Evolutionary conservation across 2,329 filamentous ascomycete genomes (phyloP), one percentile per base, ranked within the genome.

Genomic region (Sporothrix protearum): DNA sequence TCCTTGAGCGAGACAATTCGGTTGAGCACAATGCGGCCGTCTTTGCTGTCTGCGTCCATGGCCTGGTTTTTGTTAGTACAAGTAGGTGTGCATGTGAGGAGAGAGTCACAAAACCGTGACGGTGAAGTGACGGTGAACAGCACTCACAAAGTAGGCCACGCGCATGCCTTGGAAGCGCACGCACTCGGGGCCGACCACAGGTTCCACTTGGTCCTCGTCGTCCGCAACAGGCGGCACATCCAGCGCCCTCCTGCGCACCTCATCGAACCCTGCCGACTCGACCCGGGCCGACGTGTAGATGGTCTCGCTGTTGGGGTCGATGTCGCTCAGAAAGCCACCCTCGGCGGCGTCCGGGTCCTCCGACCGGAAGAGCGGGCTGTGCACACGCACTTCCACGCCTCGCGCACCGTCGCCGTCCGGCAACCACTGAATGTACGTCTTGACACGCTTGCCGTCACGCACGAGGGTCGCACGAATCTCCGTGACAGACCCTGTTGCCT

Each of bases 361-460:
- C 3, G 90, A 92, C 80, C 93, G 94, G 87, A 97, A 97, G 0
- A 98, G 86, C 3, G 89, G 84, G 79, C 93, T 92, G 82, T 96
- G 91, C 63, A 96, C 85, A 72, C 94, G 91, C 51, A 89, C 92
- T 80, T 94, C 91, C 12, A 91, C 90, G 75, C 89, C 88, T 14
- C 85, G 85, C 0, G 90, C 87, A 0, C 88, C 90, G 39, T 30
- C 49, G 19, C 66, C 66, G 1, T 68, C 57, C 4, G 89, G 88
- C 4, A 97, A 92, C 95, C 95, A 97, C 78, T 97, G 94, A 78
- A 97, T 97, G 78, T 89, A 92, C 1, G 93, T 90, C 82, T 96
- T 95, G 55, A 91, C 88, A 76, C 89, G 87, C 77, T 90, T 89
- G 73, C 85, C 87, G 73, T 93, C 91, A 72, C 91, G 91, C 73